Percentiles rank a stretch among this genome's conserved stretches.
Evolutionary conservation across 305 asterid species (phyloP).

Genomic region (Ruellia speciosa): DNA sequence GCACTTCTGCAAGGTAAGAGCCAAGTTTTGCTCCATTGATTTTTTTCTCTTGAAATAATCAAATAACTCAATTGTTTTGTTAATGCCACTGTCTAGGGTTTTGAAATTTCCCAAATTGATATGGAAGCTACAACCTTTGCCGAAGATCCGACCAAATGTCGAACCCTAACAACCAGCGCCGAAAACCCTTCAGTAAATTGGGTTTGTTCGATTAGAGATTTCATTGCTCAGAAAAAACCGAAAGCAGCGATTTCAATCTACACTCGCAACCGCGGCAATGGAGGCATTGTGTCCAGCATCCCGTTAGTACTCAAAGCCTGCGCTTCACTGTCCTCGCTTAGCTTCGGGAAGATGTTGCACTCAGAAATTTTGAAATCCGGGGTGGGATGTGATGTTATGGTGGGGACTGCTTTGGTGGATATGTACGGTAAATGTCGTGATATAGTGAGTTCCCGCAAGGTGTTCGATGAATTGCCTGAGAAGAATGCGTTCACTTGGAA

Average conservation of each 20-base stretch:
- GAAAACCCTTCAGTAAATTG: slow-evolving; percentile 29
- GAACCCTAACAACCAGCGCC: slow-evolving; percentile 3
- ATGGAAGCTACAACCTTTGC: slow-evolving; percentile 19
- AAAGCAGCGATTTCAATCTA: slow-evolving; percentile 45
- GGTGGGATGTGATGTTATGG: slow-evolving; percentile 42
- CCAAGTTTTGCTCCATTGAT: slow-evolving; percentile 34
- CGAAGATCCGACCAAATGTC: slow-evolving; percentile 4
- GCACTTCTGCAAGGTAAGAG: slow-evolving; percentile 32
- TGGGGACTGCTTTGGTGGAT: slow-evolving; percentile 58
- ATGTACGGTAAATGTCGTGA: slow-evolving; percentile 73
- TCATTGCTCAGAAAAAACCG: slow-evolving; percentile 34
- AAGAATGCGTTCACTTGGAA: slow-evolving; percentile 61
- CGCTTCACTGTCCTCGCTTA: slow-evolving; percentile 42
- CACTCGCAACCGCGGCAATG: slow-evolving; percentile 31
- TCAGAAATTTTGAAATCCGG: slow-evolving; percentile 53
- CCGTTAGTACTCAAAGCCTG: slow-evolving; percentile 73
- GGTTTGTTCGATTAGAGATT: slow-evolving; percentile 28
- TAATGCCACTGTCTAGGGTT: no score
- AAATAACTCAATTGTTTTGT: no score
- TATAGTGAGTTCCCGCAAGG: slow-evolving; percentile 34
- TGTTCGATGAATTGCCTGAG: slow-evolving; percentile 63
- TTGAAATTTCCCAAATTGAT: not conserved
- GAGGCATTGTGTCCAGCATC: slow-evolving; percentile 27
- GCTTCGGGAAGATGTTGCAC: slow-evolving; percentile 46
- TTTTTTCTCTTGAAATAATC: not conserved